A percentile compares a stretch with the other conserved stretches of the same genome.
Conservation (phyloP, 2,329 filamentous ascomycete species). For the Aspergillus eucalypticola region DNA sequence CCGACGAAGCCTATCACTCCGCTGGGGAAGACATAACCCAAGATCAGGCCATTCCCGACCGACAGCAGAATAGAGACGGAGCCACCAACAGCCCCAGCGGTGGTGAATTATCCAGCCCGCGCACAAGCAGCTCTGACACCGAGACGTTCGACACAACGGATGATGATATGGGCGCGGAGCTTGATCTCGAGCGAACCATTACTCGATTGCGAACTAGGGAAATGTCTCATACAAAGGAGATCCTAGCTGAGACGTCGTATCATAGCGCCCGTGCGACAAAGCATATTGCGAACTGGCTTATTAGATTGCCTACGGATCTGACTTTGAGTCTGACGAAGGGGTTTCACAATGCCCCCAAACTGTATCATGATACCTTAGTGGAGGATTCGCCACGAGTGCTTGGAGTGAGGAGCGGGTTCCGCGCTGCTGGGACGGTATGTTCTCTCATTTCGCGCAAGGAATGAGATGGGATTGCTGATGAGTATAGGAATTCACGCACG, state of each 20-base stretch:
- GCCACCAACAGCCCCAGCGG: neutral
- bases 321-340: constrained; percentile 79
- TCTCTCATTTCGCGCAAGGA: neutral
- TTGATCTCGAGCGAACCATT: constrained; percentile 18
- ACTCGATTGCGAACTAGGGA: constrained; percentile 7
- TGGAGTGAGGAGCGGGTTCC: constrained; percentile 72
- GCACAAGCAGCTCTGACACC: neutral
- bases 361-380: constrained; percentile 83
- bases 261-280: constrained; percentile 68
- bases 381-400: constrained; percentile 78
- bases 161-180: neutral
- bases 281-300: constrained; percentile 71
- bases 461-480: neutral
- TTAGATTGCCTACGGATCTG: constrained; percentile 82
- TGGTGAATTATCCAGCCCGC: neutral
- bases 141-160: neutral
- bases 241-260: constrained; percentile 58
- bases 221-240: constrained; percentile 4
- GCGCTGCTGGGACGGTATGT: constrained; percentile 68
- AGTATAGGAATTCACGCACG: constrained; percentile 66
- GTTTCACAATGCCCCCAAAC: constrained; percentile 80
- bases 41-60: neutral
- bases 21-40: neutral
- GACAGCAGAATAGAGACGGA: neutral
- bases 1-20: constrained; percentile 5